Conservation (phyloP, 306 rosid genomes). For the Inga oerstediana region DNA sequence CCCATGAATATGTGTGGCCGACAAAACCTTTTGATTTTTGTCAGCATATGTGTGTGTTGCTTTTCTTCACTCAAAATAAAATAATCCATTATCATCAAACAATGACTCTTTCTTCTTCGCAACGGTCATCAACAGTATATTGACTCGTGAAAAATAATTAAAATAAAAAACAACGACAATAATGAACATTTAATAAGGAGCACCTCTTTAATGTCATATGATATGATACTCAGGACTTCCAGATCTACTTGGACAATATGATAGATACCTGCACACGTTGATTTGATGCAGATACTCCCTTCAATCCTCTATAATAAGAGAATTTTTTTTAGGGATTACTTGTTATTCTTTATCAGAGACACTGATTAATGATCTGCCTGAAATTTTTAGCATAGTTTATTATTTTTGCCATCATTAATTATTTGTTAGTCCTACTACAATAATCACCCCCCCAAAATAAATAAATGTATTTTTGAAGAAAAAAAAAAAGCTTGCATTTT, state of each 20-base stretch:
- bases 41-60: neutral
- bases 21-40: neutral
- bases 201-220: too few relatives aligned
- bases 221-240: neutral
- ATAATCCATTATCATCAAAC: neutral
- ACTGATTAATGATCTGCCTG: too few relatives aligned
- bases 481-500: too few relatives aligned
- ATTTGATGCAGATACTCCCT: neutral
- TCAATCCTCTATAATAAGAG: too few relatives aligned
- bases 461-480: too few relatives aligned
- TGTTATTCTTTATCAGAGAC: too few relatives aligned
- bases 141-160: neutral
- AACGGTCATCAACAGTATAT: neutral
- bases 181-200: neutral
- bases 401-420: too few relatives aligned
- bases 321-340: too few relatives aligned
- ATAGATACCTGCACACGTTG: neutral
- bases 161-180: neutral
- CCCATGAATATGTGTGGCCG: neutral
- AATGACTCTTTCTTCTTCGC: neutral
- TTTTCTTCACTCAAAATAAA: neutral
- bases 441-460: too few relatives aligned
- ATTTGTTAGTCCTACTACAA: too few relatives aligned
- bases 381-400: too few relatives aligned
- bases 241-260: neutral